These are phyloP conservation scores for Xylaria hypoxylon DNA, from an alignment of 2,329 filamentous ascomycete species.

Conservation along the genomic window DNA sequence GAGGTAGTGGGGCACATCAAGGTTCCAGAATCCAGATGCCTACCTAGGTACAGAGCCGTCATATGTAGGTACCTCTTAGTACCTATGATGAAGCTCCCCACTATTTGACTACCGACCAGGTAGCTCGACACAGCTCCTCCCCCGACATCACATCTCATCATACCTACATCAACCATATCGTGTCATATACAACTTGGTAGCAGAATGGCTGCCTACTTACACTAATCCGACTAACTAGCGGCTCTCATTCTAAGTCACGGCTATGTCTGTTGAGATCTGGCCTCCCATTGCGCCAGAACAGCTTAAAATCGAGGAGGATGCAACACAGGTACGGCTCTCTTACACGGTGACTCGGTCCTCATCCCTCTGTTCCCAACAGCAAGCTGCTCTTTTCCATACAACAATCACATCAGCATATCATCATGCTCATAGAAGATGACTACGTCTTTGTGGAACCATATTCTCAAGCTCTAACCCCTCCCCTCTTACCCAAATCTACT, in stretches of 20 bases:
- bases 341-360: slow-evolving; percentile 11
- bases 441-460: slow-evolving; percentile 43
- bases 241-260: slow-evolving; percentile 33
- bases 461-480: slow-evolving; percentile 6
- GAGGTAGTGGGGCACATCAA: slow-evolving; percentile 17
- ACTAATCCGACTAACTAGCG: slow-evolving; percentile 12
- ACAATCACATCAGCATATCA: slow-evolving; percentile 2
- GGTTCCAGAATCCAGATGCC: slow-evolving; percentile 1
- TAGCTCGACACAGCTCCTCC: slow-evolving; percentile 5
- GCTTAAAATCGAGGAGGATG: slow-evolving; percentile 62
- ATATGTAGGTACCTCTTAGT: too few relatives aligned
- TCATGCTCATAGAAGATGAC: slow-evolving; percentile 50
- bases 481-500: slow-evolving; percentile 3
- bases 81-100: slow-evolving; percentile 13
- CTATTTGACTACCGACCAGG: slow-evolving; percentile 2
- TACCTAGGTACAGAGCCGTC: too few relatives aligned
- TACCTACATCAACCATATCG: slow-evolving; percentile 15
- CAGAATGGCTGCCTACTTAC: slow-evolving; percentile 44
- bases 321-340: slow-evolving; percentile 60
- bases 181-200: not conserved
- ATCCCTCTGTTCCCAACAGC: slow-evolving; percentile 14
- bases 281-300: slow-evolving; percentile 63
- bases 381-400: not conserved
- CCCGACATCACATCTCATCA: slow-evolving; percentile 23
- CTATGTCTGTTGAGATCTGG: slow-evolving; percentile 71